Base-by-base conservation (phyloP, 352 stramenopile species). In the Pythium folliculosum region DNA sequence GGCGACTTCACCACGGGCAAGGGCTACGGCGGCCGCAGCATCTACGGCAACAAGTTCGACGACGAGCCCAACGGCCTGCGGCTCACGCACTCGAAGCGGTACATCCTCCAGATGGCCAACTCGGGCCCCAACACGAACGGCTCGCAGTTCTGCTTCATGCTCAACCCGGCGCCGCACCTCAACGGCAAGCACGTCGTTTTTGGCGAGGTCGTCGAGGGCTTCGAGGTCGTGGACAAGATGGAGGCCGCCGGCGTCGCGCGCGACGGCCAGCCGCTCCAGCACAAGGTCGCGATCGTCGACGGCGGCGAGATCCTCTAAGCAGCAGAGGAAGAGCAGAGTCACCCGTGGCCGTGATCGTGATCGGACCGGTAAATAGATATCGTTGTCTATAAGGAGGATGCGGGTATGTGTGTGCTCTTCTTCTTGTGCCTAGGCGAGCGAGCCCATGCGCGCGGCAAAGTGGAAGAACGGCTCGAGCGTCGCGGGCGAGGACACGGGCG, bases 71-170 rank as follows among this genome's bases (percentile, higher is more conserved):
- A 92, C 50, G 85, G 87, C 32, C 72, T 95, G 60, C 75, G 76
- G 47, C 78, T 95, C 54, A 85, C 75, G 61, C 87, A 95, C 72
- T 91, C 80, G 51, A 91, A 91, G 73, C 73, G 87, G 21, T 93
- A 93, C 66, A 84, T 94, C 48, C 60, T 94, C 40, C 84, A 97
- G 61, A 99, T 99, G 98, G 98, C 98, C 35, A 99, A 99, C 75
- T 86, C 90, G 38, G 97, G 97, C 0, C 87, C 81, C 22, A 94
- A 98, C 77, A 99, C 98, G 6, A 99, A 99, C 72, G 97, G 97
- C 25, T 98, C 85, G 58, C 98, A 99, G 80, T 99, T 99, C 77
- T 99, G 99, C 80, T 99, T 99, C 62, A 99, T 94, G 86, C 68
- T 95, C 53, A 78, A 75, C 48, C 63, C 84, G 0, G 72, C 82